Base-by-base conservation (phyloP, 345 rosid genomes). In the Limnanthes douglasii region DNA sequence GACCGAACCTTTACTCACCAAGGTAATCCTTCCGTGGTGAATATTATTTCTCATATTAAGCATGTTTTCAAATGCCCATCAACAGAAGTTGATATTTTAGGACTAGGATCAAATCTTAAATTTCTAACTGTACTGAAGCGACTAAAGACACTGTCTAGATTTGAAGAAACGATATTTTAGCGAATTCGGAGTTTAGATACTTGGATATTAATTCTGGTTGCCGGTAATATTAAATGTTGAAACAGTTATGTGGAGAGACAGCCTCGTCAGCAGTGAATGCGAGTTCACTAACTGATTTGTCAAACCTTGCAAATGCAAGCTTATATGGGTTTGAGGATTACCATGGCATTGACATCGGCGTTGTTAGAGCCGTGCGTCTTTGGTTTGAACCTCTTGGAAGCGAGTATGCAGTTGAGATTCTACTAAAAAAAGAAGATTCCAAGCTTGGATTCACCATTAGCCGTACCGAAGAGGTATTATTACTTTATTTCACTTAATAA, bases 381-480 rank as follows among this genome's bases (percentile, higher is more conserved):
- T 90, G 98, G 98, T 90, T 54, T 31, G 70, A 84, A 31, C 92
- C 98, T 15, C 54, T 72, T 2, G 86, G 60, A 2, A 73, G 75
- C 33, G 98, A 90, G 51, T 60, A 46, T 5, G 54, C 84, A 0
- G 45, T 90, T 2, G 94, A 80, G 55, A 73, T 90, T 52, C 68
- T 57, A 60, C 68, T 90, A 15, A 46, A 43, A 52, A 95, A 90
- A 14, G 75, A 50, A 15, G 98, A 90, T 45, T 31, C 63, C 15
- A 90, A 77, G 67, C 98, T 90, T 0, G 98, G 98, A 0, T 90
- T 90, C 28, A 86, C 98, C 55, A 84, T 90, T 52, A 84, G 98
- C 62, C 92, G 98, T 46, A 84, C 98, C 8, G 94, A 80, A 66
- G 98, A 90, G 90, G 97, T 88, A 35, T 9, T 15, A 2, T 13